Conservation (phyloP, 2,329 filamentous ascomycete genomes). For the Blastomyces gilchristii region DNA sequence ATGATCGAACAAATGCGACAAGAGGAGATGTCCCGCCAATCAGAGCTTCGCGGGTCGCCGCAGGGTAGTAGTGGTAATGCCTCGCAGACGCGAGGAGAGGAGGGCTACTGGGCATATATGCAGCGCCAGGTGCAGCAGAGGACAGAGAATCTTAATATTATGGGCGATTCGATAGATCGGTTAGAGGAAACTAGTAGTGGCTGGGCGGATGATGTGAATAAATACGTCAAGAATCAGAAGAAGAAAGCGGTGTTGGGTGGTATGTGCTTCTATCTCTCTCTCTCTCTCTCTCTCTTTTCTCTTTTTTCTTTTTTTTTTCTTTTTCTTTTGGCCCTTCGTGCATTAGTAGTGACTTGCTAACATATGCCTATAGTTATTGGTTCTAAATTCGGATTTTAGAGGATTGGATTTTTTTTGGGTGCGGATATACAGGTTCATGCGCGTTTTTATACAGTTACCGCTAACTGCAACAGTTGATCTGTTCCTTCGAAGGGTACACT, state of each 20-base stretch:
- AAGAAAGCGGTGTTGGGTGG: constrained; percentile 66
- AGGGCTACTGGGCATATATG: constrained; percentile 66
- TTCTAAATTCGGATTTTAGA: constrained; percentile 36
- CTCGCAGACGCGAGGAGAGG: constrained; percentile 36
- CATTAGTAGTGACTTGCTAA: background rate
- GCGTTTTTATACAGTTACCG: background rate
- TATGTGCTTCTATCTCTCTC: constrained; percentile 18
- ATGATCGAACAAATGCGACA: constrained; percentile 72
- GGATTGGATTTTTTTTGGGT: background rate
- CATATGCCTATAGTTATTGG: constrained; percentile 24
- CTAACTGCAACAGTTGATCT: background rate
- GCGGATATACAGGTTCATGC: background rate
- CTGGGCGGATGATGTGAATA: constrained; percentile 80
- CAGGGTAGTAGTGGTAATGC: background rate
- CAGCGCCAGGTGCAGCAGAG: constrained; percentile 78
- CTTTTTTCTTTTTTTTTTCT: background rate
- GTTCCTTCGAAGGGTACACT: background rate
- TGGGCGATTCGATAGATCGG: constrained; percentile 75
- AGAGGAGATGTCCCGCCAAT: constrained; percentile 50
- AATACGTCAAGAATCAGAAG: constrained; percentile 81
- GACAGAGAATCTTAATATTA: constrained; percentile 73
- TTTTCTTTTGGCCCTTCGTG: background rate
- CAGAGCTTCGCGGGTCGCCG: constrained; percentile 21
- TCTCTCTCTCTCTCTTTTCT: background rate
- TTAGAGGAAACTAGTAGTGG: constrained; percentile 69